These are phyloP conservation scores for Chalciporus chontae DNA, from an alignment of 768 basidiomycete genomes.

Conservation along the genomic window DNA sequence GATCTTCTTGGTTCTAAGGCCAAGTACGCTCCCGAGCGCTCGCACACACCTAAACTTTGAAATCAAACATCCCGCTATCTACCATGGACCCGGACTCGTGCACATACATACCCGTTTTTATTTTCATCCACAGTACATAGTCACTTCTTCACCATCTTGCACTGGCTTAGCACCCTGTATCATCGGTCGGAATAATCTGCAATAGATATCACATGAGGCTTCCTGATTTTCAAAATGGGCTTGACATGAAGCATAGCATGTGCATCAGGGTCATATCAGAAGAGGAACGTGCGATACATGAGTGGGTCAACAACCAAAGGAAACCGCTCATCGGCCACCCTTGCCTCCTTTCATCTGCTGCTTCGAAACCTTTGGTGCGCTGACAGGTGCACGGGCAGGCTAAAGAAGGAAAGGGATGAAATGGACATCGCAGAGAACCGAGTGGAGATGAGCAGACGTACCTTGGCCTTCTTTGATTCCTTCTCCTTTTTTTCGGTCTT, in stretches of 20 bases:
- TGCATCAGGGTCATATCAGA: conserved; percentile 17
- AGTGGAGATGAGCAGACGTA: conserved; percentile 20
- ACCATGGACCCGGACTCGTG: conserved; percentile 6
- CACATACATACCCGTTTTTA: conserved; percentile 3
- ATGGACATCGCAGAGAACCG: conserved; percentile 5
- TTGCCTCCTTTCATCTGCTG: conserved; percentile 95
- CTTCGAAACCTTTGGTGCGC: conserved; percentile 87
- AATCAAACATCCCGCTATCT: neutral
- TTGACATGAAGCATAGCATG: conserved; percentile 5
- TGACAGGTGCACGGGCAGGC: conserved; percentile 53
- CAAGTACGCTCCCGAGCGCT: conserved; percentile 51
- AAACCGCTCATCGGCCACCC: conserved; percentile 56
- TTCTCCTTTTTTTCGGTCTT: conserved; percentile 97
- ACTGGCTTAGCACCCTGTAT: conserved; percentile 14
- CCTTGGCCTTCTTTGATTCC: conserved; percentile 88
- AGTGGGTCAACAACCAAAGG: conserved; percentile 1
- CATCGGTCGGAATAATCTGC: conserved; percentile 1
- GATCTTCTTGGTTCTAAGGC: conserved; percentile 36
- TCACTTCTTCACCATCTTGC: conserved; percentile 4
- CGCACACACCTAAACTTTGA: conserved; percentile 20
- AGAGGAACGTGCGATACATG: conserved; percentile 26
- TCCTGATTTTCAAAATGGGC: neutral
- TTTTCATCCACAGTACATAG: conserved; percentile 7
- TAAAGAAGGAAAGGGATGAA: conserved; percentile 22
- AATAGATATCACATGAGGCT: conserved; percentile 1